phyloP scores from a whole-genome alignment of 1,284 basidiomycete species.

The Marasmius sp. region DNA sequence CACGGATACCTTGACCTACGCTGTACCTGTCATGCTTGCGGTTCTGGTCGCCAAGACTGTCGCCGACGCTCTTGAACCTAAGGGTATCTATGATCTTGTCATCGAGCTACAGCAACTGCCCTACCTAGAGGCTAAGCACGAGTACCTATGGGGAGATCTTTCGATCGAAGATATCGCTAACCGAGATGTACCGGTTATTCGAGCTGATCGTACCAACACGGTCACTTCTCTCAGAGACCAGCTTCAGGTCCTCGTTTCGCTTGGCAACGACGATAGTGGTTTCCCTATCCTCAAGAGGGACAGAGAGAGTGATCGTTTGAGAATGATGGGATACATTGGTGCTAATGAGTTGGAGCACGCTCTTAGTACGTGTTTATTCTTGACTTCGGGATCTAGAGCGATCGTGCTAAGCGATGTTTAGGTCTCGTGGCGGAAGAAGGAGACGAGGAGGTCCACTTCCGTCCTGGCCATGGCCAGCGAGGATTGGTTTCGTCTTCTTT shows the following conservation, averaged over 20 bases:
- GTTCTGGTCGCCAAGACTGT: constrained; percentile 93
- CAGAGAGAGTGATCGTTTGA: constrained; percentile 43
- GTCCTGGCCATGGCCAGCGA: constrained; percentile 42
- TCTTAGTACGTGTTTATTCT: constrained; percentile 57
- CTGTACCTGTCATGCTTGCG: constrained; percentile 91
- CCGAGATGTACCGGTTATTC: constrained; percentile 65
- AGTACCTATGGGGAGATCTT: constrained; percentile 82
- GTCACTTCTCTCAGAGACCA: constrained; percentile 69
- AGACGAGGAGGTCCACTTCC: constrained; percentile 67
- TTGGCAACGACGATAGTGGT: constrained; percentile 79
- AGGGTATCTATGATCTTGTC: constrained; percentile 94
- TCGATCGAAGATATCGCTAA: constrained; percentile 75
- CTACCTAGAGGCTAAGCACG: constrained; percentile 87
- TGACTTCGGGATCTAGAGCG: constrained; percentile 11
- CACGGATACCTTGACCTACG: constrained; percentile 92
- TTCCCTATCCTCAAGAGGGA: constrained; percentile 78
- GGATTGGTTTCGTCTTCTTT: constrained; percentile 52
- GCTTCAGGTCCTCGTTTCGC: constrained; percentile 55
- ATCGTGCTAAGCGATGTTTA: constrained; percentile 28
- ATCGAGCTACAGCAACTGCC: constrained; percentile 83
- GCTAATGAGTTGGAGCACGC: constrained; percentile 93
- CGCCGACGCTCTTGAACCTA: constrained; percentile 89
- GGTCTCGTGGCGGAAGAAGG: constrained; percentile 78
- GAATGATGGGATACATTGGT: constrained; percentile 92
- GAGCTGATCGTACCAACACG: constrained; percentile 68